Base-by-base conservation (phyloP, 805 yeast species). In the Tetrapisispora fleetii region DNA sequence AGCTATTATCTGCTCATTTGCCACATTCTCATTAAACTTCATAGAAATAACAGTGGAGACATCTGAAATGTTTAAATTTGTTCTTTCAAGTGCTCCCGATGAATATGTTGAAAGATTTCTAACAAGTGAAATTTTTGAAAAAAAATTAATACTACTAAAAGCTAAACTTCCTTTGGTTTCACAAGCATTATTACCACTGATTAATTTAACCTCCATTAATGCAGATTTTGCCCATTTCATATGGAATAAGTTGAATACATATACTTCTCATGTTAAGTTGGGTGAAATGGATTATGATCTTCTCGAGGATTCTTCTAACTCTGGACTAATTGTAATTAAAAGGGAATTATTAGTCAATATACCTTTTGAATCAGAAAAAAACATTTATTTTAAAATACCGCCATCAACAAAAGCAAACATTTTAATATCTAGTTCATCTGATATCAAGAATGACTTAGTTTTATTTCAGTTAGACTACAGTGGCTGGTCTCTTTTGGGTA, bases 401-500 rank as follows among this genome's bases (percentile, higher is more conserved):
- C 60, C 68, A 51, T 81, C 81, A 2, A 85, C 95, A 0, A 76
- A 72, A 48, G 97, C 91, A 2, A 82, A 83, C 54, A 65, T 86
- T 3, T 64, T 90, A 30, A 46, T 52, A 44, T 18, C 45, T 8
- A 41, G 39, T 10, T 16, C 40, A 3, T 60, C 44, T 4, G 43
- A 45, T 38, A 30, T 18, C 18, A 19, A 57, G 35, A 45, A 50
- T 21, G 58, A 57, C 38, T 57, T 54, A 38, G 84, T 85, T 3
- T 75, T 87, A 21, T 89, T 93, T 67, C 67, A 82, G 27, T 78
- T 83, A 60, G 73, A 75, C 3, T 88, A 81, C 61, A 85, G 81
- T 59, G 97, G 97, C 1, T 89, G 97, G 95, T 77, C 95, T 0
- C 66, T 85, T 27, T 57, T 91, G 17, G 97, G 97, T 1, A 75